These are phyloP conservation scores for Haplosporangium sp. DNA, from an alignment of 371 early-diverging fungal species.

Conservation along the genomic window DNA sequence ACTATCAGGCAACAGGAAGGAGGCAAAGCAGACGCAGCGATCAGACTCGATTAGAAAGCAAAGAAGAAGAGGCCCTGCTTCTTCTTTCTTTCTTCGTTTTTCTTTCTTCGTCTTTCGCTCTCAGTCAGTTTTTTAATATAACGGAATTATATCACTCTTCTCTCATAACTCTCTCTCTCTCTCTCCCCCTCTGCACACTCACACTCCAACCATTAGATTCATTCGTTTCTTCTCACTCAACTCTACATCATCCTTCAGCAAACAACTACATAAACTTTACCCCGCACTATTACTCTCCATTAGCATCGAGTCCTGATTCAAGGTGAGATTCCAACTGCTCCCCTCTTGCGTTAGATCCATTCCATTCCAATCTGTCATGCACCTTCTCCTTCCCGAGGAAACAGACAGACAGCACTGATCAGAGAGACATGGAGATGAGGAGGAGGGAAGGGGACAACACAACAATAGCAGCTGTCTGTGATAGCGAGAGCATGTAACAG, in stretches of 20 bases:
- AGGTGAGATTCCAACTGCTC: background rate
- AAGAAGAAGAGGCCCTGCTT: background rate
- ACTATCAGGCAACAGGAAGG: no score
- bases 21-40: no score
- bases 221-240: slow-evolving; percentile 2
- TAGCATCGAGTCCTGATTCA: background rate
- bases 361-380: background rate
- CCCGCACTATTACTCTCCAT: background rate
- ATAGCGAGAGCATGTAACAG: background rate
- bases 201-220: background rate
- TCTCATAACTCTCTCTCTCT: background rate
- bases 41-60: background rate
- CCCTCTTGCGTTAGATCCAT: no score
- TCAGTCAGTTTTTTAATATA: background rate
- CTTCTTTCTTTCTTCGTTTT: background rate
- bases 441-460: no score
- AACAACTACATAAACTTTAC: background rate
- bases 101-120: background rate
- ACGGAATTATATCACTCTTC: background rate
- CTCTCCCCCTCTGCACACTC: background rate
- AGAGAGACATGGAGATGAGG: background rate
- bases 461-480: background rate
- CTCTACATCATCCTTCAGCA: background rate
- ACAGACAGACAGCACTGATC: background rate
- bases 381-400: background rate